Conservation (phyloP, 2,329 filamentous ascomycete species). For the Aspergillus brasiliensis region DNA sequence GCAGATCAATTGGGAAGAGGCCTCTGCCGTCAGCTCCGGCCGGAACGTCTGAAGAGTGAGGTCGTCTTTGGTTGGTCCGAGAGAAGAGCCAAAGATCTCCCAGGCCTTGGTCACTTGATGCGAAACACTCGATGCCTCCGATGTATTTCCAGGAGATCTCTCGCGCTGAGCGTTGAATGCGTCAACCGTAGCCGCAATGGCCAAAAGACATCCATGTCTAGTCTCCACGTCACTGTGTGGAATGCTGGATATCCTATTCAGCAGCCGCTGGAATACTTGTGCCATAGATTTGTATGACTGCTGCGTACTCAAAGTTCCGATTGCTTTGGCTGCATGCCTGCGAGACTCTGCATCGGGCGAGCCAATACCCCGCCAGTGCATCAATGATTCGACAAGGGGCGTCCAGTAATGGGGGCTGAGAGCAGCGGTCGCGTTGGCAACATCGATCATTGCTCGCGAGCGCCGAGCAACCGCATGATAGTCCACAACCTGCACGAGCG, state of each 20-base stretch:
- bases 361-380: constrained; percentile 86
- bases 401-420: constrained; percentile 67
- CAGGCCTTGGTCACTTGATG: constrained; percentile 36
- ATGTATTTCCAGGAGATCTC: constrained; percentile 18
- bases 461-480: constrained; percentile 92
- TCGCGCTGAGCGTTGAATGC: constrained; percentile 29
- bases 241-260: constrained; percentile 39
- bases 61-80: constrained; percentile 40
- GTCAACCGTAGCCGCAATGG: constrained; percentile 42
- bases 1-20: constrained; percentile 40
- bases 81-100: constrained; percentile 39
- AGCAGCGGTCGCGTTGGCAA: constrained; percentile 68
- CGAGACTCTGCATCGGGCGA: constrained; percentile 75
- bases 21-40: constrained; percentile 47
- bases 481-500: constrained; percentile 84
- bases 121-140: constrained; percentile 30
- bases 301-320: constrained; percentile 55
- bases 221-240: constrained; percentile 44
- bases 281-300: constrained; percentile 33
- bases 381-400: constrained; percentile 68
- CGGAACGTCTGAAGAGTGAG: constrained; percentile 42
- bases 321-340: constrained; percentile 68
- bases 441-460: constrained; percentile 75
- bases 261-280: constrained; percentile 35
- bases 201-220: constrained; percentile 48